Evolutionary conservation across 1,139 yeast genomes (phyloP).

Genomic region (Pichia sp.): DNA sequence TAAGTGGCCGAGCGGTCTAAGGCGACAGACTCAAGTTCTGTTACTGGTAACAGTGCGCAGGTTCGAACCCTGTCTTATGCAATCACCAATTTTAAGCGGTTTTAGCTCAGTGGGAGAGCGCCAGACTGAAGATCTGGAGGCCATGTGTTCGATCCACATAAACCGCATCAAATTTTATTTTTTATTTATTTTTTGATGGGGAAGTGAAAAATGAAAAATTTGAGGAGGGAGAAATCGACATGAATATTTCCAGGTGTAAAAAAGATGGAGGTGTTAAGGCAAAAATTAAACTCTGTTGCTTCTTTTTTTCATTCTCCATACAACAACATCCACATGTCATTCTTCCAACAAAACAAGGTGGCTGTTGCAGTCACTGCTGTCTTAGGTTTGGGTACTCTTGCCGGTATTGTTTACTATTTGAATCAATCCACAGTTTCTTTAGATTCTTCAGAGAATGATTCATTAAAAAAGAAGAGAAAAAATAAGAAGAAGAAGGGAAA

Average conservation of each 20-base stretch:
- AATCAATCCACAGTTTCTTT: constrained; percentile 27
- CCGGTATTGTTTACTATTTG: constrained; percentile 50
- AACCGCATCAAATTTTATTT: constrained; percentile 44
- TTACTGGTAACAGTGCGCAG: constrained; percentile 24
- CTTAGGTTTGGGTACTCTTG: constrained; percentile 56
- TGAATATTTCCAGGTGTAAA: background rate
- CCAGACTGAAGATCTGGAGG: constrained; percentile 90
- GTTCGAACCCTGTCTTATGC: constrained; percentile 22
- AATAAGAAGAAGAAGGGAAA: constrained; percentile 38
- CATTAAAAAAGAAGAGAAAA: constrained; percentile 35
- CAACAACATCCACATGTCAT: constrained; percentile 5
- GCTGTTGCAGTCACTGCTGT: constrained; percentile 54
- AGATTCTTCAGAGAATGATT: constrained; percentile 9
- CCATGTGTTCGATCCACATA: constrained; percentile 94
- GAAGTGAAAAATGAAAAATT: background rate
- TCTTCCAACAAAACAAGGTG: constrained; percentile 38
- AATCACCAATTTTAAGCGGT: constrained; percentile 35
- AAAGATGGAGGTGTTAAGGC: background rate
- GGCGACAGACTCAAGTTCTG: constrained; percentile 26
- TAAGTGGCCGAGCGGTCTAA: constrained; percentile 25
- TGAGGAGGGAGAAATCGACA: background rate
- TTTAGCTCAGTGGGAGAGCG: constrained; percentile 90
- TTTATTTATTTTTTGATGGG: background rate
- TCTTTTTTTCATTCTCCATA: background rate
- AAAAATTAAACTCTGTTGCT: background rate